Evolutionary conservation across 306 rosid species (phyloP).

Genomic region (Luffa acutangula): DNA sequence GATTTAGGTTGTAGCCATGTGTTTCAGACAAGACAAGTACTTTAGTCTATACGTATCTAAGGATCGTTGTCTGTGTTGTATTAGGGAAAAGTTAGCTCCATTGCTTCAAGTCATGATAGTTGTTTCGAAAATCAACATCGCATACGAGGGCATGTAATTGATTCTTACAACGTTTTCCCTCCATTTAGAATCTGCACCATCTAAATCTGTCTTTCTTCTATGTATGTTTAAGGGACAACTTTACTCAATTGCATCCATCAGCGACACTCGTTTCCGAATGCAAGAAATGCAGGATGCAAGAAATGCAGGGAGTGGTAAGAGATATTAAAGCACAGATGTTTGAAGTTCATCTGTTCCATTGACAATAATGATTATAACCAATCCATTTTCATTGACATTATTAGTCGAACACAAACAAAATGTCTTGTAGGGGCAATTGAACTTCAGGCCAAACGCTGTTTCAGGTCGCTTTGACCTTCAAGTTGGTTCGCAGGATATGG

Average conservation of each 20-base stretch:
- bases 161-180: not conserved
- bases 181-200: not conserved
- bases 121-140: slow-evolving; percentile 15
- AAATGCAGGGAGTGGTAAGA: slow-evolving; percentile 36
- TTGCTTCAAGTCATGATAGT: slow-evolving; percentile 9
- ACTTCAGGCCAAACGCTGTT: slow-evolving; percentile 25
- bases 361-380: not conserved
- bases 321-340: not conserved
- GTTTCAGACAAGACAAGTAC: not conserved
- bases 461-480: not conserved
- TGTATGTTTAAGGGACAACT: slow-evolving; percentile 27
- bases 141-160: slow-evolving; percentile 20
- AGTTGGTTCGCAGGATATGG: too few relatives aligned
- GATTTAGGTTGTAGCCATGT: not conserved
- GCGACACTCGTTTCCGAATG: slow-evolving; percentile 17
- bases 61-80: not conserved
- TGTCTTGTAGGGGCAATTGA: slow-evolving; percentile 25
- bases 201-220: slow-evolving; percentile 5
- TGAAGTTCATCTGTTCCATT: not conserved
- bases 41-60: not conserved
- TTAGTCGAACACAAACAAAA: not conserved
- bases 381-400: not conserved
- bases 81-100: slow-evolving; percentile 20
- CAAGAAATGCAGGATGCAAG: slow-evolving; percentile 32
- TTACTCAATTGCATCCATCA: slow-evolving; percentile 30